Evolutionary conservation across 2,329 filamentous ascomycete genomes (phyloP), one percentile per base, ranked within the genome.

Genomic region (Xylaria sp.): DNA sequence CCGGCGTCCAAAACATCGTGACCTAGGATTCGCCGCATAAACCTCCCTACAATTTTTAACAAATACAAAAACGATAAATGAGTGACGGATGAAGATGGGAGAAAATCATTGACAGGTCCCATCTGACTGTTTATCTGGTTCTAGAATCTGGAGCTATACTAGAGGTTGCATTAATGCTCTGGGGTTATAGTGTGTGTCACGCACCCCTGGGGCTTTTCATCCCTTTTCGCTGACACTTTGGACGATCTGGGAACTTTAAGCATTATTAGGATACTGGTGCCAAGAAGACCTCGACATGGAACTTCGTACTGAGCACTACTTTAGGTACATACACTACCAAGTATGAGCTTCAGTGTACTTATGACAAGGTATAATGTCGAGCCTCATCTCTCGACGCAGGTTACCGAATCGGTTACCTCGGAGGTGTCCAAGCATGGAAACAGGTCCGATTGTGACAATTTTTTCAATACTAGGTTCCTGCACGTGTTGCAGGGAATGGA

Each of bases 1-100:
- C 58, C 18, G 67, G 67, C 1, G 59, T 50, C 63, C 63, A 69
- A 8, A 16, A 21, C 63, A 66, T 69, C 23, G 53, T 66, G 59
- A 60, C 27, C 9, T 40, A 42, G 6, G 35, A 3, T 21, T 18
- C 42, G 29, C 48, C 6, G 23, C 18, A 16, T 42, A 40, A 35
- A n/a, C 23, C 55, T 48, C 54, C 21, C 40, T 60, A 35, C 29
- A 12, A 42, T 27, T 54, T 59, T 60, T 29, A 64, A 54, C 16
- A n/a, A 29, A 18, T 21, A 42, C 25, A 64, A 16, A 18, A 32
- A 60, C 23, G 18, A 63, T 9, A 68, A 64, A 60, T 18, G 60
- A 64, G 40, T 42, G 55, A 68, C 60, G 10, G 23, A 35, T 25
- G 42, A 60, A 60, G 29, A 50, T 32, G 47, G 35, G 40, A 27